These are phyloP conservation scores for Puccinia coronata DNA, from an alignment of 1,284 basidiomycete species.

Conservation along the genomic window DNA sequence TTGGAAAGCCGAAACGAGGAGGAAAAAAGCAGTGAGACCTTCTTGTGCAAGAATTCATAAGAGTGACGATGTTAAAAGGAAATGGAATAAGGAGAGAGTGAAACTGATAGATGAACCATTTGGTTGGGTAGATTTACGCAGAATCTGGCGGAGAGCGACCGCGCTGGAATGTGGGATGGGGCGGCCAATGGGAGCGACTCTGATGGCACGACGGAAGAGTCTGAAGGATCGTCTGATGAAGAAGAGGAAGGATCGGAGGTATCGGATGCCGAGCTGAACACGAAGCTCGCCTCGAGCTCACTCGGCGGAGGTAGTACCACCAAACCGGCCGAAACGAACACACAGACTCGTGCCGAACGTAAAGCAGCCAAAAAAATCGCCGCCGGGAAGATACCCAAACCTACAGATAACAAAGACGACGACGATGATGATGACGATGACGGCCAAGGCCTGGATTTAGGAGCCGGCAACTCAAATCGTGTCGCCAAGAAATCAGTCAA, in stretches of 20 bases:
- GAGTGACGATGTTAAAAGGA: too few species aligned
- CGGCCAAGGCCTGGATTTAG: too few species aligned
- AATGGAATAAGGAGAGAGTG: too few species aligned
- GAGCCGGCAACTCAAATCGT: slow-evolving; percentile 56
- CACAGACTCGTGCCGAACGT: slow-evolving; percentile 28
- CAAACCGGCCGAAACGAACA: background rate
- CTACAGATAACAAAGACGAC: slow-evolving; percentile 58
- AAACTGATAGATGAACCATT: too few species aligned
- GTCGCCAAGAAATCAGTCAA: slow-evolving; percentile 50
- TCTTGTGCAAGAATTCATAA: too few species aligned
- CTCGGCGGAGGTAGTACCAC: background rate
- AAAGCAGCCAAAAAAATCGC: slow-evolving; percentile 48
- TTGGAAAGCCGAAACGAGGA: slow-evolving; percentile 49
- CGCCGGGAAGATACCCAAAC: too few species aligned
- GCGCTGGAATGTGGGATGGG: slow-evolving; percentile 26
- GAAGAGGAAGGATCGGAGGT: background rate
- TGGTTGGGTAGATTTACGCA: slow-evolving; percentile 19
- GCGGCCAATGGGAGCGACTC: background rate
- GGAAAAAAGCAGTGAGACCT: slow-evolving; percentile 30
- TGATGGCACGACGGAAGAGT: slow-evolving; percentile 8
- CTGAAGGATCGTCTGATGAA: slow-evolving; percentile 28
- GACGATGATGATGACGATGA: slow-evolving; percentile 63
- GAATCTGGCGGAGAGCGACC: slow-evolving; percentile 7
- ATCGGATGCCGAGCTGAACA: background rate
- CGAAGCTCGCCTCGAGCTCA: slow-evolving; percentile 16